A percentile compares a stretch with the other conserved stretches of the same genome.
These are phyloP conservation scores for Glomus cerebriforme DNA, from an alignment of 192 early-diverging fungal species.

Conservation along the genomic window DNA sequence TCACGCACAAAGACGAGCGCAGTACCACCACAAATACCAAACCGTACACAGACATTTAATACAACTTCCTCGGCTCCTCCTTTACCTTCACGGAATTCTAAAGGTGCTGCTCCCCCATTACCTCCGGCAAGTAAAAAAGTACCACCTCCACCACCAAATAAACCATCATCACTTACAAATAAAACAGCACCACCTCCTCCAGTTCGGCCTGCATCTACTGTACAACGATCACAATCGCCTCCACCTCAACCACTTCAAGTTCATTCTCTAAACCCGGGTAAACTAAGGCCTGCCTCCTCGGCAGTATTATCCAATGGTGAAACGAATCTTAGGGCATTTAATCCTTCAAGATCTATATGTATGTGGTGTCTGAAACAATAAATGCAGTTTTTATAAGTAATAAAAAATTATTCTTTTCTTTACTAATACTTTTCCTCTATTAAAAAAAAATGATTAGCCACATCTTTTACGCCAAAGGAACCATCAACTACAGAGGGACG, in stretches of 20 bases:
- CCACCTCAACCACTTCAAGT: slow-evolving; percentile 23
- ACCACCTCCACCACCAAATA: slow-evolving; percentile 33
- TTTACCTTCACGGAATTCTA: neutral
- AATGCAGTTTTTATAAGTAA: too few species aligned
- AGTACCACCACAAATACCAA: slow-evolving; percentile 28
- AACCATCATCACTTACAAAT: slow-evolving; percentile 33
- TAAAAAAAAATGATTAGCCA: neutral
- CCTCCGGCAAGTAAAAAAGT: slow-evolving; percentile 26
- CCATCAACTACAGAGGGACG: slow-evolving; percentile 47
- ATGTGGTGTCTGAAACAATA: neutral
- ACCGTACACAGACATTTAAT: slow-evolving; percentile 1
- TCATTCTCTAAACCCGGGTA: slow-evolving; percentile 31
- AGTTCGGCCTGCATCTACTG: neutral
- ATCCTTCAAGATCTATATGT: neutral
- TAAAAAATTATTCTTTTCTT: neutral
- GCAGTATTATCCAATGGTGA: neutral
- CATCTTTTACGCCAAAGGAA: slow-evolving; percentile 32
- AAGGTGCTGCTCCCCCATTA: neutral
- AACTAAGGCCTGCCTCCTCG: slow-evolving; percentile 26
- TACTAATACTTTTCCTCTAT: slow-evolving; percentile 3
- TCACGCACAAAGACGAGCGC: slow-evolving; percentile 34
- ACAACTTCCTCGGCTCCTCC: neutral
- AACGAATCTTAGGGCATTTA: neutral
- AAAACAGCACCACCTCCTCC: slow-evolving; percentile 32
- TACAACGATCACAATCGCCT: slow-evolving; percentile 17